phyloP scores from a whole-genome alignment of 257 asterid genomes.

The Rhazya stricta region DNA sequence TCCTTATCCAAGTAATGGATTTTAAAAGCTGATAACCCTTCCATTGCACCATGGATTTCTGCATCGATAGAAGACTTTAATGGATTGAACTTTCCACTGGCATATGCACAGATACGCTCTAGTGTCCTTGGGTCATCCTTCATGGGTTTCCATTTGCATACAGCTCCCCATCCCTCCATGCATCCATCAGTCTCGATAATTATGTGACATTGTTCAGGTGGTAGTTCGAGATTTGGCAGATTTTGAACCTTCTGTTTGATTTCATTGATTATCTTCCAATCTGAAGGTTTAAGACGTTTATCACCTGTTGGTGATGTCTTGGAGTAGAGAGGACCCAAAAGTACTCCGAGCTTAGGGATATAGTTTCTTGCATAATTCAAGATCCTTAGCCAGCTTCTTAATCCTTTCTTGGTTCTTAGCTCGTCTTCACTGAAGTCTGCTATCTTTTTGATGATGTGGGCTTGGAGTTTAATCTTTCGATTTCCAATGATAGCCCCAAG shows the following conservation, averaged over 20 bases:
- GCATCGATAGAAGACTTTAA: neutral
- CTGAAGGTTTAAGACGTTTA: too few relatives aligned
- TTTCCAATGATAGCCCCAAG: neutral
- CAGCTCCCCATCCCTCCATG: slow-evolving; percentile 5
- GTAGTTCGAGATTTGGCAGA: neutral
- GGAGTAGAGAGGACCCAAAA: neutral
- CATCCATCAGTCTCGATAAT: neutral
- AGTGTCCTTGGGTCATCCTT: neutral
- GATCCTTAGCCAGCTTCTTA: neutral
- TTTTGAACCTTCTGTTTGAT: neutral
- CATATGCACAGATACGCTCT: neutral
- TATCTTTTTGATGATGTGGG: neutral
- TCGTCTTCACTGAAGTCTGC: too few relatives aligned
- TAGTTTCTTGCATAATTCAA: neutral
- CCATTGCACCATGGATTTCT: too few relatives aligned
- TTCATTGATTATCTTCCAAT: neutral
- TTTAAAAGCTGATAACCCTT: too few relatives aligned
- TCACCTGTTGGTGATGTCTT: neutral
- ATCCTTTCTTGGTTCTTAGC: neutral
- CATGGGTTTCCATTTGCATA: neutral
- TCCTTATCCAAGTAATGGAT: too few relatives aligned
- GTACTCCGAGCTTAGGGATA: neutral
- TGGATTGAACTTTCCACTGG: neutral
- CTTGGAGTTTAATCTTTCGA: neutral
- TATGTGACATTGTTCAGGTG: neutral